Percentiles rank a stretch among this genome's conserved stretches.
phyloP scores from a whole-genome alignment of 2,329 filamentous ascomycete genomes.

The Hawksworthiomyces lignivorus region DNA sequence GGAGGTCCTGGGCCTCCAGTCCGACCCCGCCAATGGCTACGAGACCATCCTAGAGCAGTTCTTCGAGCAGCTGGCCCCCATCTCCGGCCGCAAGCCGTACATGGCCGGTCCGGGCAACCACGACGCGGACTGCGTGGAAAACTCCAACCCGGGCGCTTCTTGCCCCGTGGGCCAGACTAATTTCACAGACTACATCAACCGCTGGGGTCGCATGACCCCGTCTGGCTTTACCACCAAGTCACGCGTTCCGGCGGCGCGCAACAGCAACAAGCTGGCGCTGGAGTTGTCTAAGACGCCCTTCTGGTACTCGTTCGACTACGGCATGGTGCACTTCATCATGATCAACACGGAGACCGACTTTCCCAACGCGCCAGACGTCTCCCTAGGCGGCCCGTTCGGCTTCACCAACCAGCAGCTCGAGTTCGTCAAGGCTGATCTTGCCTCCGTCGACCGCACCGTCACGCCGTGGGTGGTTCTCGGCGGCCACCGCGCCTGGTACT shows the following conservation, averaged over 20 bases:
- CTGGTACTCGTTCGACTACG: conserved; percentile 54
- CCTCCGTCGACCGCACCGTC: conserved; percentile 44
- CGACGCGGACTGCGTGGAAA: conserved; percentile 44
- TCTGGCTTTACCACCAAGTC: conserved; percentile 42
- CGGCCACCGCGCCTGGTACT: conserved; percentile 40
- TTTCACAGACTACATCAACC: conserved; percentile 51
- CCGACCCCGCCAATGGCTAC: conserved; percentile 88
- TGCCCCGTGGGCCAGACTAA: conserved; percentile 48
- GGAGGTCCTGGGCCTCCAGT: conserved; percentile 34
- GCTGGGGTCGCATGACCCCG: conserved; percentile 45
- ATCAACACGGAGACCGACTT: conserved; percentile 52
- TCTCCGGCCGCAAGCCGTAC: conserved; percentile 47
- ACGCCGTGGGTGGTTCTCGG: conserved; percentile 44
- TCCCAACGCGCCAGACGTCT: conserved; percentile 36
- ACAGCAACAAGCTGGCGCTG: conserved; percentile 35
- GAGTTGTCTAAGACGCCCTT: conserved; percentile 41
- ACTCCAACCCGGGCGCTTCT: conserved; percentile 25
- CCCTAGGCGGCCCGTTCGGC: conserved; percentile 41
- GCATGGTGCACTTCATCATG: conserved; percentile 46
- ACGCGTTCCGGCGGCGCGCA: conserved; percentile 28
- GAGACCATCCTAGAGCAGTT: conserved; percentile 94
- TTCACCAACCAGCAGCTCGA: conserved; percentile 38
- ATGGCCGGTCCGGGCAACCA: conserved; percentile 53
- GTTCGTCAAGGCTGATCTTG: conserved; percentile 47
- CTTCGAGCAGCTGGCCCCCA: conserved; percentile 45